These are phyloP conservation scores for Solanum tarijense DNA, from an alignment of 257 asterid genomes.

Conservation along the genomic window DNA sequence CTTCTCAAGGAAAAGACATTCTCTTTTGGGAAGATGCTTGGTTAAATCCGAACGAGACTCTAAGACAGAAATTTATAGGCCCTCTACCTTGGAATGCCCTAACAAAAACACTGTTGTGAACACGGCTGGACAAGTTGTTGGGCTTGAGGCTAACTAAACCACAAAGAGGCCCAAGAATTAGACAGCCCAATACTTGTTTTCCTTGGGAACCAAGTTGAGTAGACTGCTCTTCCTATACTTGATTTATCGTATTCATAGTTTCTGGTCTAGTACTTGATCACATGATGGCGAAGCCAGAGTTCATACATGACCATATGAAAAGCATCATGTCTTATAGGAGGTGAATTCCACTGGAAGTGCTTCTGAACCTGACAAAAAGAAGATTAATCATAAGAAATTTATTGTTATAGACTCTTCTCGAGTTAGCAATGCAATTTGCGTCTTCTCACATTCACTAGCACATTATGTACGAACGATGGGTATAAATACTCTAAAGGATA, in stretches of 20 bases:
- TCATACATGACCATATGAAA: conserved; percentile 98
- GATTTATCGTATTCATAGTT: background rate
- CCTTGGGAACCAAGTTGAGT: too few relatives aligned
- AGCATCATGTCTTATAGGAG: conserved; percentile 58
- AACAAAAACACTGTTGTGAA: too few relatives aligned
- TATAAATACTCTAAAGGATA: background rate
- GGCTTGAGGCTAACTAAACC: too few relatives aligned
- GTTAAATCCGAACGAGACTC: too few relatives aligned
- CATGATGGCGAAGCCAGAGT: conserved; percentile 88
- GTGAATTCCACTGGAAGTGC: conserved; percentile 95
- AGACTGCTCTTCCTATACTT: background rate
- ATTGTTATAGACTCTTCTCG: background rate
- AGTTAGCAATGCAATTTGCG: background rate
- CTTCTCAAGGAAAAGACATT: too few relatives aligned
- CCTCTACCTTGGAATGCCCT: too few relatives aligned
- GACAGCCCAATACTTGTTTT: too few relatives aligned
- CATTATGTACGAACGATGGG: background rate
- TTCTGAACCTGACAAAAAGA: conserved; percentile 52
- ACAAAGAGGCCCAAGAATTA: too few relatives aligned
- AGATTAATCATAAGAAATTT: background rate
- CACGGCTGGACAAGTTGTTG: too few relatives aligned
- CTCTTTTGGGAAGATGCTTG: too few relatives aligned
- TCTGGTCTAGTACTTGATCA: conserved; percentile 58
- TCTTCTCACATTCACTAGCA: background rate
- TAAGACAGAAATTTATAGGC: too few relatives aligned